A percentile compares a stretch with the other conserved stretches of the same genome.
These are phyloP conservation scores for Cucurbita moschata DNA, from an alignment of 306 rosid species.

Conservation along the genomic window DNA sequence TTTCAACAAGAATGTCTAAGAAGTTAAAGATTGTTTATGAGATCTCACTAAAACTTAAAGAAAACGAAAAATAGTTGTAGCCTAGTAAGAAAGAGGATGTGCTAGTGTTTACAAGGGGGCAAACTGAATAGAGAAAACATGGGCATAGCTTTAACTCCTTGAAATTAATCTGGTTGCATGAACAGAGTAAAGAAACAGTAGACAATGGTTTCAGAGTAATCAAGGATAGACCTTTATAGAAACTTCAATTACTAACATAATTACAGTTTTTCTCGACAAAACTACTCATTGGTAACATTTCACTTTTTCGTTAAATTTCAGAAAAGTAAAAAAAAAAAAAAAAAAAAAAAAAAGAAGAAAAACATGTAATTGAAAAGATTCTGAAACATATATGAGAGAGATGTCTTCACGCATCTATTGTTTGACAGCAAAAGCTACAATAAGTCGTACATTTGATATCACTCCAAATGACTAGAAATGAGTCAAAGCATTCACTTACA, in stretches of 20 bases:
- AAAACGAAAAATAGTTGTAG: neutral
- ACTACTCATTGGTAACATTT: neutral
- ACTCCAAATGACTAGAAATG: neutral
- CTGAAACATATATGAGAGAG: neutral
- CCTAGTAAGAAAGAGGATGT: neutral
- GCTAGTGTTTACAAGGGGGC: neutral
- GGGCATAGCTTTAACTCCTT: neutral
- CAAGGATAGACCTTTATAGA: neutral
- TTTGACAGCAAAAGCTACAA: neutral
- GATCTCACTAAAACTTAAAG: neutral
- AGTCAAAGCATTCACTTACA: conserved; percentile 34
- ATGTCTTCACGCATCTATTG: neutral
- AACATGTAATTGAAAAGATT: neutral
- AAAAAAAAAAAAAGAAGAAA: neutral
- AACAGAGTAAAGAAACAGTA: neutral
- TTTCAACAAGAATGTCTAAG: neutral
- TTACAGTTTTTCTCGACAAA: neutral
- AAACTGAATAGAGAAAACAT: neutral
- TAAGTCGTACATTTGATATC: neutral
- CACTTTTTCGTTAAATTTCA: neutral
- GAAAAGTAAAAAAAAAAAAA: neutral
- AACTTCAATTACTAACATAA: neutral
- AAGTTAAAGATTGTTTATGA: neutral
- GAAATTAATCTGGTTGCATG: neutral
- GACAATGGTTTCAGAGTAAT: neutral